Evolutionary conservation across 192 early-diverging fungal genomes (phyloP).

Genomic region (Globomyces pollinis-pini): DNA sequence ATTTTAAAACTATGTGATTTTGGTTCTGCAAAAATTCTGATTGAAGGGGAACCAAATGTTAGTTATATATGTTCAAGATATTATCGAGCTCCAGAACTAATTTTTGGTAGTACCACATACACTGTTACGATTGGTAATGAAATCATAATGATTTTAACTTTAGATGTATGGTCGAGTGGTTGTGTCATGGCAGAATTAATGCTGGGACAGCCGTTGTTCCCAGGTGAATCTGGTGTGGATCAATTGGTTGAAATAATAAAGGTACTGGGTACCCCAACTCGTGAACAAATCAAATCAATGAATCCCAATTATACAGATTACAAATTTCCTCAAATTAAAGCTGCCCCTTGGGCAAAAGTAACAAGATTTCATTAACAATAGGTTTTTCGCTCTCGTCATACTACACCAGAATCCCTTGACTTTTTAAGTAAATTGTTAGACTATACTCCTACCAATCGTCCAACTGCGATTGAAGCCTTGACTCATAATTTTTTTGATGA

Average conservation of each 20-base stretch:
- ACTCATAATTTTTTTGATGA: conserved; percentile 97
- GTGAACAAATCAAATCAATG: conserved; percentile 95
- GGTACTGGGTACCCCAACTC: conserved; percentile 90
- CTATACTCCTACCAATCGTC: conserved; percentile 79
- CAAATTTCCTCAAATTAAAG: conserved; percentile 97
- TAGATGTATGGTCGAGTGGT: conserved; percentile 91
- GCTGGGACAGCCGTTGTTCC: conserved; percentile 87
- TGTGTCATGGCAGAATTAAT: conserved; percentile 97
- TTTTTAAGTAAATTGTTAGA: conserved; percentile 79
- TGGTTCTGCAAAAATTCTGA: conserved; percentile 91
- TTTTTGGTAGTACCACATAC: conserved; percentile 94
- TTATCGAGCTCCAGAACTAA: conserved; percentile 94
- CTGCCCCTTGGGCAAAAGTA: conserved; percentile 82
- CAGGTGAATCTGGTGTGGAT: conserved; percentile 94
- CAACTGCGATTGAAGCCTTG: conserved; percentile 86
- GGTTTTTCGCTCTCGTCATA: conserved; percentile 76
- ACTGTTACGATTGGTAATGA: conserved; percentile 57
- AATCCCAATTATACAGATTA: conserved; percentile 98
- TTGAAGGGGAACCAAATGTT: conserved; percentile 94
- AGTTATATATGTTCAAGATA: conserved; percentile 97
- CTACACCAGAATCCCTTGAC: conserved; percentile 77
- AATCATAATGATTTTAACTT: neutral
- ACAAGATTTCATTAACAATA: conserved; percentile 21
- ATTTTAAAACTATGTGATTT: conserved; percentile 98
- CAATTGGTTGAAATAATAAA: conserved; percentile 99